A percentile compares a stretch with the other conserved stretches of the same genome.
These are phyloP conservation scores for Gliomastix tumulicola DNA, from an alignment of 2,329 filamentous ascomycete genomes.

Conservation along the genomic window DNA sequence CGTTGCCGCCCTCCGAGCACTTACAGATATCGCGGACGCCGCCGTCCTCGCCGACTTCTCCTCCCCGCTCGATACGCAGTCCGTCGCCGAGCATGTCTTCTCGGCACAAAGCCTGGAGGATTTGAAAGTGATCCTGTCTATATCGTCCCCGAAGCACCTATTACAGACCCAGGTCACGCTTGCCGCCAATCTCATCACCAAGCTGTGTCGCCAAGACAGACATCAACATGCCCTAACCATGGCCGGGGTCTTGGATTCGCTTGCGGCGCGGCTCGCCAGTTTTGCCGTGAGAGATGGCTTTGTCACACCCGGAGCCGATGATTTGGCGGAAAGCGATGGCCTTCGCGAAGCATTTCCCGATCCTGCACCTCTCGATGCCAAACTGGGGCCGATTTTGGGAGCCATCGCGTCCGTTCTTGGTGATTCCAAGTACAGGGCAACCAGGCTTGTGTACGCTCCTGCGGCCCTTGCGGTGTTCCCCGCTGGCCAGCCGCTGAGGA, in stretches of 20 bases:
- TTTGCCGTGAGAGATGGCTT: conserved; percentile 63
- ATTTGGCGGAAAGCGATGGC: conserved; percentile 44
- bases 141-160: conserved; percentile 42
- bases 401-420: conserved; percentile 71
- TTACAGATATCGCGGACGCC: conserved; percentile 66
- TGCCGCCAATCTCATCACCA: conserved; percentile 47
- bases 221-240: conserved; percentile 68
- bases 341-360: conserved; percentile 52
- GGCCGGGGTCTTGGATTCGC: conserved; percentile 67
- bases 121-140: conserved; percentile 58
- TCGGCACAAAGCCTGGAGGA: conserved; percentile 51
- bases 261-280: conserved; percentile 66
- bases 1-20: conserved; percentile 64
- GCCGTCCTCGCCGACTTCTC: conserved; percentile 46
- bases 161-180: conserved; percentile 57
- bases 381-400: conserved; percentile 65
- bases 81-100: conserved; percentile 61
- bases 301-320: conserved; percentile 59
- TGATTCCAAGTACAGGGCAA: conserved; percentile 72
- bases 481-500: conserved; percentile 40
- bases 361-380: conserved; percentile 50
- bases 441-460: conserved; percentile 62
- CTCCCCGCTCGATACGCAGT: conserved; percentile 37
- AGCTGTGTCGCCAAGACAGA: conserved; percentile 59
- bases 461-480: conserved; percentile 65